Evolutionary conservation across 164 flowering plant species (phyloP).

Genomic region (Magnolia officinalis): DNA sequence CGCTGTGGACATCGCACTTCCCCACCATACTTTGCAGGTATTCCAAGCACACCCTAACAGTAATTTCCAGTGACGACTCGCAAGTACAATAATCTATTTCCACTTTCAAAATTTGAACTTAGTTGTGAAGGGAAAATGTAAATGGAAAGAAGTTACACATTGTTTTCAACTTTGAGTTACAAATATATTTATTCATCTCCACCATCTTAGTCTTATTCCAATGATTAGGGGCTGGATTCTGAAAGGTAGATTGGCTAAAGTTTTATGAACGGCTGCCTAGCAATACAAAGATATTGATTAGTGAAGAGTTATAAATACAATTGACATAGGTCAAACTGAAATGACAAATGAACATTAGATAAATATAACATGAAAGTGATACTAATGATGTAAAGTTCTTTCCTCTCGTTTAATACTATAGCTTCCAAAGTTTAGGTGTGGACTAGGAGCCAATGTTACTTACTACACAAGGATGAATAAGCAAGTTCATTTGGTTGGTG

Average conservation of each 20-base stretch:
- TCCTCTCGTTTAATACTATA: too few species aligned
- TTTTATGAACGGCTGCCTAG: too few species aligned
- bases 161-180: not conserved
- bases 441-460: too few species aligned
- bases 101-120: not conserved
- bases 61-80: not conserved
- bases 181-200: not conserved
- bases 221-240: not conserved
- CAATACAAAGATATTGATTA: too few species aligned
- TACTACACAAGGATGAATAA: too few species aligned
- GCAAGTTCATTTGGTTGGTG: too few species aligned
- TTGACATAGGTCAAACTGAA: too few species aligned
- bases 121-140: not conserved
- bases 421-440: too few species aligned
- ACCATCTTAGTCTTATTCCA: not conserved
- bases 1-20: not conserved
- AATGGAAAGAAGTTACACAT: not conserved
- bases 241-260: not conserved
- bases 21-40: not conserved
- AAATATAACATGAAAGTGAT: too few species aligned
- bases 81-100: not conserved
- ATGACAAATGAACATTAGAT: too few species aligned
- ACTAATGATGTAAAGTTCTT: too few species aligned
- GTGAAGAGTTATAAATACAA: too few species aligned
- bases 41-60: not conserved